Conservation (phyloP, 2,329 filamentous ascomycete genomes). For the Sporothrix phasma region DNA sequence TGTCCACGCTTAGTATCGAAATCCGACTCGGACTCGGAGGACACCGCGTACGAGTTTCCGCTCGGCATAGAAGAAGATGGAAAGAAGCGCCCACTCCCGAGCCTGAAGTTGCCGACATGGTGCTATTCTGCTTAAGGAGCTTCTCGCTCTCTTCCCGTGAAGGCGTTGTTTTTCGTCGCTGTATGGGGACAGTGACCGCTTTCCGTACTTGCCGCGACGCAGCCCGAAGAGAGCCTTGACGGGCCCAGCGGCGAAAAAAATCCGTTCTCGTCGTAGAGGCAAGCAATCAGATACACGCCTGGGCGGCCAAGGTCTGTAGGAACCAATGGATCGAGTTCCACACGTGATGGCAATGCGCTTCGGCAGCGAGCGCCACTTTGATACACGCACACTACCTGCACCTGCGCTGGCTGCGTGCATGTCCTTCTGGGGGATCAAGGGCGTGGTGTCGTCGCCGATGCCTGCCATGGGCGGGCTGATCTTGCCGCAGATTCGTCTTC, state of each 20-base stretch:
- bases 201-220: conserved; percentile 20
- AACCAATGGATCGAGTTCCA: conserved; percentile 70
- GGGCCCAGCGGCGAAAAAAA: conserved; percentile 70
- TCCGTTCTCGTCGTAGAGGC: conserved; percentile 72
- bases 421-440: conserved; percentile 40
- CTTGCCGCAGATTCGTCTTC: conserved; percentile 8
- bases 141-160: conserved; percentile 29
- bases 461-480: conserved; percentile 8
- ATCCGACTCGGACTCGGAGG: conserved; percentile 64
- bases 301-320: conserved; percentile 66
- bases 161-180: conserved; percentile 70
- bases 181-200: conserved; percentile 46
- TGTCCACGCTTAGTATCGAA: conserved; percentile 26
- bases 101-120: conserved; percentile 6
- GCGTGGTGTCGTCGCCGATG: conserved; percentile 54
- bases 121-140: conserved; percentile 9
- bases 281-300: conserved; percentile 71
- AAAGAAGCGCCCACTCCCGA: conserved; percentile 23
- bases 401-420: conserved; percentile 17
- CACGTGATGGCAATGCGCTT: conserved; percentile 62
- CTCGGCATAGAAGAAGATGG: conserved; percentile 34
- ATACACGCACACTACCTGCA: conserved; percentile 26
- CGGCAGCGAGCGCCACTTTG: conserved; percentile 49
- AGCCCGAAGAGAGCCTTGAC: conserved; percentile 52
- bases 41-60: conserved; percentile 48